A percentile compares a stretch with the other conserved stretches of the same genome.
Conservation (phyloP, 2,329 filamentous ascomycete species). For the Penicillium carneum region DNA sequence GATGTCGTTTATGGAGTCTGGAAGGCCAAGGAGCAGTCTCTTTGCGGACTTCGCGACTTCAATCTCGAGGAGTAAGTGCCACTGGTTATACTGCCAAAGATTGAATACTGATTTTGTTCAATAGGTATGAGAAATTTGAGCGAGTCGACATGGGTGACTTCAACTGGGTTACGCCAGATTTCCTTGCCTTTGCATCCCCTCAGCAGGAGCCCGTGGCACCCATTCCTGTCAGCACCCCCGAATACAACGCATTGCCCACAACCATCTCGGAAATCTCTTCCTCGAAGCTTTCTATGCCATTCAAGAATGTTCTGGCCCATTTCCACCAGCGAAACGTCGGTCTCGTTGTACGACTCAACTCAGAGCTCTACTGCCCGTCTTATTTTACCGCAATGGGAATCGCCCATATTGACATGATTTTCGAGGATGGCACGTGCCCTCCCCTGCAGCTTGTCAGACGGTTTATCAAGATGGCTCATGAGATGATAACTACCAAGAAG, state of each 20-base stretch:
- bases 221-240: constrained; percentile 74
- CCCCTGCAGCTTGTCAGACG: constrained; percentile 86
- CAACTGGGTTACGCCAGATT: constrained; percentile 97
- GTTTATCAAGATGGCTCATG: constrained; percentile 92
- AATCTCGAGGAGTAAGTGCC: constrained; percentile 79
- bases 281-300: constrained; percentile 77
- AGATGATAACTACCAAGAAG: constrained; percentile 88
- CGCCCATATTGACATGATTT: constrained; percentile 98
- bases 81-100: neutral
- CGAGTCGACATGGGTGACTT: constrained; percentile 98
- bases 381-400: constrained; percentile 96
- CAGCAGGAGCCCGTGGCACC: constrained; percentile 79
- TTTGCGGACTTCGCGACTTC: constrained; percentile 91
- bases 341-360: constrained; percentile 93
- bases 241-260: constrained; percentile 76
- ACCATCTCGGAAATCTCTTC: constrained; percentile 75
- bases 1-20: constrained; percentile 98
- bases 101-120: constrained; percentile 23
- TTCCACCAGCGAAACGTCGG: constrained; percentile 89
- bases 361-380: constrained; percentile 92
- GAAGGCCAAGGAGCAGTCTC: constrained; percentile 95
- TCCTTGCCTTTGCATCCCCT: constrained; percentile 94
- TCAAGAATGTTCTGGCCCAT: constrained; percentile 94
- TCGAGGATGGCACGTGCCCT: constrained; percentile 96
- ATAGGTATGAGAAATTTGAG: constrained; percentile 89